Conservation (phyloP, 1,284 basidiomycete species). For the Athelia psychrophila region DNA sequence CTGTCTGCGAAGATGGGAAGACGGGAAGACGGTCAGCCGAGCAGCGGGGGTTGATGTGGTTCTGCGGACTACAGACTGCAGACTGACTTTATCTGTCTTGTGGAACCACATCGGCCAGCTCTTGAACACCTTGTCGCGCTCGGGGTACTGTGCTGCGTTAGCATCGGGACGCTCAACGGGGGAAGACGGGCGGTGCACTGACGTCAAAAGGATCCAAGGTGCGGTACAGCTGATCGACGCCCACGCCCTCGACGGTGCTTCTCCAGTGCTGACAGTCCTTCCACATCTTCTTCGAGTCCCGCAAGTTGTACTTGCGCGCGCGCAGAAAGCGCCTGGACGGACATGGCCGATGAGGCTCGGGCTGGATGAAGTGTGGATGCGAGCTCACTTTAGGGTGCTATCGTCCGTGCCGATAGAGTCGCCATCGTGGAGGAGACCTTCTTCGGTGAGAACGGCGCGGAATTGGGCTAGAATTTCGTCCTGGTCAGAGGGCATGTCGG, state of each 20-base stretch:
- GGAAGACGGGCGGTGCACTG: constrained; percentile 15
- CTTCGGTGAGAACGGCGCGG: constrained; percentile 44
- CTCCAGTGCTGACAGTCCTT: constrained; percentile 58
- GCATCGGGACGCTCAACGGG: not conserved
- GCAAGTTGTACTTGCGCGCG: constrained; percentile 57
- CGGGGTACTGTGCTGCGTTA: constrained; percentile 50
- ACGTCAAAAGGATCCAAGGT: constrained; percentile 62
- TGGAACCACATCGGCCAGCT: constrained; percentile 77
- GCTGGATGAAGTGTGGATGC: not conserved
- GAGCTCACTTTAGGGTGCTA: constrained; percentile 52
- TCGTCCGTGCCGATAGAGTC: constrained; percentile 69
- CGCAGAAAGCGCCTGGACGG: constrained; percentile 73
- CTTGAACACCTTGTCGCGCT: constrained; percentile 62
- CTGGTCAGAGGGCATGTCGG: constrained; percentile 5
- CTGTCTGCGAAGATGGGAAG: constrained; percentile 53
- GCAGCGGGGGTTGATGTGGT: too few species aligned
- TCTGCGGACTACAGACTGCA: too few species aligned
- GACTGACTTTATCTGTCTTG: constrained; percentile 63
- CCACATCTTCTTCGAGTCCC: constrained; percentile 56
- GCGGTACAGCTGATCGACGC: constrained; percentile 55
- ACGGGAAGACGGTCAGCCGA: too few species aligned
- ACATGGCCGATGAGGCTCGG: constrained; percentile 5
- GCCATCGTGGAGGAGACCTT: constrained; percentile 52
- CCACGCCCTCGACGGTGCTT: constrained; percentile 48
- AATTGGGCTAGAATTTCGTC: constrained; percentile 37